phyloP scores from a whole-genome alignment of 805 yeast species.

The Metschnikowia reukaufii region DNA sequence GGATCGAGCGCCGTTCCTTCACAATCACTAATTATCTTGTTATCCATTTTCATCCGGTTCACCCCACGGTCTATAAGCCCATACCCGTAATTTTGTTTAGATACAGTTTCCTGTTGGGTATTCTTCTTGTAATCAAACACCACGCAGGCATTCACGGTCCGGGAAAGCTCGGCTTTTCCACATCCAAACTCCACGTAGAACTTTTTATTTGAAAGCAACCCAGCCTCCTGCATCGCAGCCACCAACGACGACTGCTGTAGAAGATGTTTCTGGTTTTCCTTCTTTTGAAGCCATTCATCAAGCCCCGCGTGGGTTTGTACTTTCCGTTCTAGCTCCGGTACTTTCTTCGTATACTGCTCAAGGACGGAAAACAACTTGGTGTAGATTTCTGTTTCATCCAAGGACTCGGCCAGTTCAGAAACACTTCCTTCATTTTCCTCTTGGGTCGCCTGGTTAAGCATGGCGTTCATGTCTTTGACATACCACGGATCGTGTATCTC shows the following conservation, averaged over 20 bases:
- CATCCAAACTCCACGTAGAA: conserved; percentile 81
- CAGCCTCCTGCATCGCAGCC: conserved; percentile 53
- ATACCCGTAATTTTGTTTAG: conserved; percentile 36
- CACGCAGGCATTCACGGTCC: conserved; percentile 52
- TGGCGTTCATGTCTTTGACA: conserved; percentile 45
- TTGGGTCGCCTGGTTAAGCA: background rate
- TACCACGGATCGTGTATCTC: conserved; percentile 51
- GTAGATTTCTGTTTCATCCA: background rate
- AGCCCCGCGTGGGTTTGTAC: conserved; percentile 31
- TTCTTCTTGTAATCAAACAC: conserved; percentile 24
- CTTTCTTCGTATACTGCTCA: conserved; percentile 8
- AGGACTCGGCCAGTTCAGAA: background rate
- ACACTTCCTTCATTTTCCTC: background rate
- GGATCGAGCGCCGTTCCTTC: conserved; percentile 28
- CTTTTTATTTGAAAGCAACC: conserved; percentile 35
- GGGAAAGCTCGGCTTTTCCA: conserved; percentile 81
- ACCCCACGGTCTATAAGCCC: conserved; percentile 75
- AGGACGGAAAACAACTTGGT: background rate
- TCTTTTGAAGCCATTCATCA: conserved; percentile 43
- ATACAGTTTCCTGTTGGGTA: background rate
- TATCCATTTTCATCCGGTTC: conserved; percentile 76
- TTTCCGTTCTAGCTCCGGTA: conserved; percentile 21
- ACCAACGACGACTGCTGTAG: conserved; percentile 79
- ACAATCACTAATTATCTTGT: conserved; percentile 60
- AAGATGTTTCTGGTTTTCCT: conserved; percentile 70